Evolutionary conservation across 345 rosid species (phyloP).

Genomic region (Laguncularia racemosa): DNA sequence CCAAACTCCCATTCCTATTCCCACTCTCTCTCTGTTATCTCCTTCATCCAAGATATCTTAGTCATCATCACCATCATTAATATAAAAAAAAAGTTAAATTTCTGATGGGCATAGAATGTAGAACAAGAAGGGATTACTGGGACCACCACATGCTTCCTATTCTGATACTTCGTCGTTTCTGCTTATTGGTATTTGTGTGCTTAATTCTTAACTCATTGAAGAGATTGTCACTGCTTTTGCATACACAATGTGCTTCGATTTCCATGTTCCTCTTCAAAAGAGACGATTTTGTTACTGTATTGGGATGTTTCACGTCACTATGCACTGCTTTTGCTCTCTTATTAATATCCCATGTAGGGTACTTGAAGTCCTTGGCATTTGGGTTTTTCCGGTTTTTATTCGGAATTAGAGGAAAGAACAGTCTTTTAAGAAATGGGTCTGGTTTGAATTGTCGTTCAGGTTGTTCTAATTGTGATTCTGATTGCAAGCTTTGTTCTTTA

Average conservation of each 20-base stretch:
- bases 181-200: constrained; percentile 21
- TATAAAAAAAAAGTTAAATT: no score
- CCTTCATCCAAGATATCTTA: no score
- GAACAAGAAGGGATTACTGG: no score
- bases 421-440: constrained; percentile 7
- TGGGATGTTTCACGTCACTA: constrained; percentile 31
- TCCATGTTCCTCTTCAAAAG: constrained; percentile 19
- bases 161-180: constrained; percentile 21
- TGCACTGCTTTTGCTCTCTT: constrained; percentile 25
- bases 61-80: no score
- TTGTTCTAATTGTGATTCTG: background rate
- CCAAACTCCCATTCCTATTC: no score
- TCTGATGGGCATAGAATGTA: no score
- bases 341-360: constrained; percentile 28
- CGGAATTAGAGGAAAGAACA: constrained; percentile 19
- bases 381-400: constrained; percentile 19
- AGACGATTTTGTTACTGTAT: constrained; percentile 26
- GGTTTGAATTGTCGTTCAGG: constrained; percentile 10
- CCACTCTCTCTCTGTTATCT: no score
- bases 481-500: background rate
- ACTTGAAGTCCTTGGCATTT: constrained; percentile 21
- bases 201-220: constrained; percentile 24
- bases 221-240: constrained; percentile 12
- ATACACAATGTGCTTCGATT: constrained; percentile 17
- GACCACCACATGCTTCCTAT: constrained; percentile 9